These are phyloP conservation scores for Actinomucor elegans DNA, from an alignment of 371 early-diverging fungal species.

Conservation along the genomic window DNA sequence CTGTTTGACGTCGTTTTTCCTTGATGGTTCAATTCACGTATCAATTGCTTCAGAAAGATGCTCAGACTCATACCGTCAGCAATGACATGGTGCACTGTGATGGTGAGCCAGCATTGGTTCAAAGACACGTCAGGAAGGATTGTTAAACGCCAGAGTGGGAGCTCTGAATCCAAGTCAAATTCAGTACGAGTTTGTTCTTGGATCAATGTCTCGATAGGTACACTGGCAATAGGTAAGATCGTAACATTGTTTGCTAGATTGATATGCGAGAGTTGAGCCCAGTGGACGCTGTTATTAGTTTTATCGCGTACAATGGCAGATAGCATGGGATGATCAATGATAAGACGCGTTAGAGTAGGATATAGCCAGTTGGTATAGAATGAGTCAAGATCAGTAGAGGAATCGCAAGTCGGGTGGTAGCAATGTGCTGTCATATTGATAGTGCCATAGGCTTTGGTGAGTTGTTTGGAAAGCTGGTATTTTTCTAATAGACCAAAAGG, in stretches of 20 bases:
- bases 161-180: constrained; percentile 21
- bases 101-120: constrained; percentile 12
- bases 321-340: constrained; percentile 28
- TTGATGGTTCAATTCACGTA: constrained; percentile 8
- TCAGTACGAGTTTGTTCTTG: constrained; percentile 11
- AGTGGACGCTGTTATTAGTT: constrained; percentile 20
- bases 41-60: constrained; percentile 28
- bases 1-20: background rate
- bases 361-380: constrained; percentile 23
- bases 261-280: constrained; percentile 20
- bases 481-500: constrained; percentile 39
- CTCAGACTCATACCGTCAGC: constrained; percentile 38
- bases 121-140: constrained; percentile 10
- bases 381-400: background rate
- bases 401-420: background rate
- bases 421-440: constrained; percentile 22
- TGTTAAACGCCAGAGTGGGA: constrained; percentile 41
- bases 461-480: constrained; percentile 36
- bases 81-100: constrained; percentile 31
- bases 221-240: background rate
- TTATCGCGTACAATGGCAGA: constrained; percentile 18
- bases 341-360: constrained; percentile 24
- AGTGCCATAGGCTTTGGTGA: constrained; percentile 33
- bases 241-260: constrained; percentile 18
- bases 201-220: background rate